phyloP scores from a whole-genome alignment of 1,139 yeast species.

The Debaryomyces singareniensis region DNA sequence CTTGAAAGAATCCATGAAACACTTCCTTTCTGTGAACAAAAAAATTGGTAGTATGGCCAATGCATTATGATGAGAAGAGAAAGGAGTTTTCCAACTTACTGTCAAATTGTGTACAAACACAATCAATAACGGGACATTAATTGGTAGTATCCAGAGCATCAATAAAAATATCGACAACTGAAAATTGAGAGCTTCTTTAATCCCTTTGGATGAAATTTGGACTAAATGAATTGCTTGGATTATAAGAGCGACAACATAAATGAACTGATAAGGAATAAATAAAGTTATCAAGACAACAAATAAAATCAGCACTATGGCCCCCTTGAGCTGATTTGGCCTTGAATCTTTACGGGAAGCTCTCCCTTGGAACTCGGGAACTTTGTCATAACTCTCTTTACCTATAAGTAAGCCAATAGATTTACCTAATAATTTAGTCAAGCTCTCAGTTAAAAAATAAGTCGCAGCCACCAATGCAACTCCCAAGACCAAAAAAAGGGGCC shows the following conservation, averaged over 20 bases:
- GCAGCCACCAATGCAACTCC: conserved; percentile 42
- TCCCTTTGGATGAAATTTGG: conserved; percentile 5
- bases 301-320: conserved; percentile 4
- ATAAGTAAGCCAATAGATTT: neutral
- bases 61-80: conserved; percentile 69
- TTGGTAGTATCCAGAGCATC: conserved; percentile 64
- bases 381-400: neutral
- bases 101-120: conserved; percentile 68
- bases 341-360: too few species aligned
- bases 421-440: neutral
- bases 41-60: conserved; percentile 62
- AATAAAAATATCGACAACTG: conserved; percentile 49
- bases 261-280: conserved; percentile 73
- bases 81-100: conserved; percentile 68
- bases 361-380: neutral
- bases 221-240: conserved; percentile 39
- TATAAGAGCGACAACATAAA: conserved; percentile 52
- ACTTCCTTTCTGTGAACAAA: conserved; percentile 42
- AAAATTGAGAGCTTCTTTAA: conserved; percentile 32
- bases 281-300: conserved; percentile 40
- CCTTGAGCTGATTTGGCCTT: conserved; percentile 1
- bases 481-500: conserved; percentile 49
- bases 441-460: conserved; percentile 15
- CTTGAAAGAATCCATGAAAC: conserved; percentile 11
- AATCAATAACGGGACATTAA: conserved; percentile 60